Evolutionary conservation across 495 filamentous ascomycete species (phyloP).

Genomic region (Penicillium dipodomyicola): DNA sequence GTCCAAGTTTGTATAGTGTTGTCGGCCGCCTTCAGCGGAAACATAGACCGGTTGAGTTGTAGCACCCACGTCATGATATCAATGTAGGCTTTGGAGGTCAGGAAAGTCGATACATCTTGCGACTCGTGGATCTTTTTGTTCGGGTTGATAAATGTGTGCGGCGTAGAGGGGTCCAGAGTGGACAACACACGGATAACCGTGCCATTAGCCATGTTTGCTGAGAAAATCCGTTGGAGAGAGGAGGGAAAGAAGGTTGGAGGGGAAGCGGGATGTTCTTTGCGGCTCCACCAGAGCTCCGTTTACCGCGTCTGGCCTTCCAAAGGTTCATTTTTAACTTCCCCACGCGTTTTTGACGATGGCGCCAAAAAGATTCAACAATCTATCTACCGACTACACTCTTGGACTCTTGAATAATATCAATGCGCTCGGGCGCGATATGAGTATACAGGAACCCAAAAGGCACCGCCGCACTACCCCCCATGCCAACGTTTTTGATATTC

Average conservation of each 20-base stretch:
- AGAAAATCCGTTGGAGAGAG: not conserved
- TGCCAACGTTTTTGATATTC: not conserved
- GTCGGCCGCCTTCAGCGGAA: slow-evolving; percentile 55
- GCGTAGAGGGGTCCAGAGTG: slow-evolving; percentile 26
- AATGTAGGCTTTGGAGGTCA: slow-evolving; percentile 73
- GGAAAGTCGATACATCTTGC: slow-evolving; percentile 73
- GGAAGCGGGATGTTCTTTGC: slow-evolving; percentile 3
- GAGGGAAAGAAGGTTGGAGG: not conserved
- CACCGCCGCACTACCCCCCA: not conserved
- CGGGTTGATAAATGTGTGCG: slow-evolving; percentile 36
- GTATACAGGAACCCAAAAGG: not conserved
- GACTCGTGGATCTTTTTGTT: slow-evolving; percentile 78
- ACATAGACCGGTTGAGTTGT: slow-evolving; percentile 86
- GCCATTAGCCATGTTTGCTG: slow-evolving; percentile 26
- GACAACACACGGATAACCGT: slow-evolving; percentile 31
- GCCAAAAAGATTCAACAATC: not conserved
- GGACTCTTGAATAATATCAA: slow-evolving; percentile 2
- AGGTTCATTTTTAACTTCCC: not conserved
- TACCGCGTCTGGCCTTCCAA: slow-evolving; percentile 2
- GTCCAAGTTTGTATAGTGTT: slow-evolving; percentile 53
- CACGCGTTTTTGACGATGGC: slow-evolving; percentile 8
- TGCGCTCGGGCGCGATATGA: not conserved
- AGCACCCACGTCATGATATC: slow-evolving; percentile 84
- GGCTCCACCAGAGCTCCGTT: slow-evolving; percentile 11
- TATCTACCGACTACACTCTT: not conserved